Conservation (phyloP, 345 rosid genomes). For the Eucalyptus globulus region DNA sequence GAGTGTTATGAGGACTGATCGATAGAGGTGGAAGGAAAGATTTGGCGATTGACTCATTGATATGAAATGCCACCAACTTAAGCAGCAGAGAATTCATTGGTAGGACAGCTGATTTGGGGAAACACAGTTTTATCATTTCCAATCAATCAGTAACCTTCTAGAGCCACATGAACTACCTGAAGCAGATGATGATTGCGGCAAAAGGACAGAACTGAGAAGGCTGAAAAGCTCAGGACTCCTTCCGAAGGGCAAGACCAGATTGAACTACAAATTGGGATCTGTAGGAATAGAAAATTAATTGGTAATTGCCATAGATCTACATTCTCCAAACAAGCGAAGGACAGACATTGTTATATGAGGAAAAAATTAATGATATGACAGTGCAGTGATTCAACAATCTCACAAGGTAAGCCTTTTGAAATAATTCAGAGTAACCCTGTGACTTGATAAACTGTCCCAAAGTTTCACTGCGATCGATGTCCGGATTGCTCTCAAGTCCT, state of each 20-base stretch:
- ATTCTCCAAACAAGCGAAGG: neutral
- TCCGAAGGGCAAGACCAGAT: slow-evolving; percentile 81
- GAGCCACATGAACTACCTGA: slow-evolving; percentile 32
- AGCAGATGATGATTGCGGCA: slow-evolving; percentile 76
- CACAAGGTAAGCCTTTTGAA: slow-evolving; percentile 86
- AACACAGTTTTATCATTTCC: neutral
- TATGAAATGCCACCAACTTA: neutral
- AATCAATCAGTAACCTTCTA: neutral
- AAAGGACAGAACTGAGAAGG: slow-evolving; percentile 76
- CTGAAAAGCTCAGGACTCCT: slow-evolving; percentile 64
- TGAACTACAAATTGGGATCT: slow-evolving; percentile 83
- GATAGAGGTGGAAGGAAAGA: neutral
- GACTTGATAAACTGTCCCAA: slow-evolving; percentile 54
- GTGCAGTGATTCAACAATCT: neutral
- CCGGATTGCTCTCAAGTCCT: slow-evolving; percentile 51
- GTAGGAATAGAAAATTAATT: neutral
- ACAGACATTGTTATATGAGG: neutral
- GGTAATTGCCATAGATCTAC: neutral
- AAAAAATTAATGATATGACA: neutral
- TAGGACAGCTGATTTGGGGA: neutral
- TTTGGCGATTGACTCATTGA: neutral
- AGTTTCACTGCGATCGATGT: slow-evolving; percentile 46
- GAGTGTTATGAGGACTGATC: neutral
- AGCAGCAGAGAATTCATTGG: neutral
- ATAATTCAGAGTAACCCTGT: slow-evolving; percentile 62